phyloP scores from a whole-genome alignment of 2,329 filamentous ascomycete species.

The Pseudocercospora fuligena region DNA sequence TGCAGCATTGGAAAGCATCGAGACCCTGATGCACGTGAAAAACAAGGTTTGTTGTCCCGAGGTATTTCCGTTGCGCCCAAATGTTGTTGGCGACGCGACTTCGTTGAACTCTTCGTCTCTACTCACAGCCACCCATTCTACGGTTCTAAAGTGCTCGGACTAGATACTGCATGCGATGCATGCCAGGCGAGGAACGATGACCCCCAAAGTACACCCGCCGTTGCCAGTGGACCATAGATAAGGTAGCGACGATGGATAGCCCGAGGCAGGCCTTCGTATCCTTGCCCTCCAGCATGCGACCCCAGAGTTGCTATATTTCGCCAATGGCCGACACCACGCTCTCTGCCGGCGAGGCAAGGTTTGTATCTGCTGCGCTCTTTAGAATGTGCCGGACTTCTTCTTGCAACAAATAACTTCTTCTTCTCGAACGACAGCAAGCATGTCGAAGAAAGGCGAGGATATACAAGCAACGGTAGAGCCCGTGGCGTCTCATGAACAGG shows the following conservation, averaged over 20 bases:
- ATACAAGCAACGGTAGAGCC: neutral
- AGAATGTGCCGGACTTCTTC: too few relatives aligned
- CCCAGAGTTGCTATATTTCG: neutral
- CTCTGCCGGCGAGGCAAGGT: neutral
- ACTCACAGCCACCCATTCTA: neutral
- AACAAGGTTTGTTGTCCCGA: too few relatives aligned
- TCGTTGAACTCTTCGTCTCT: neutral
- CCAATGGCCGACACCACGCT: neutral
- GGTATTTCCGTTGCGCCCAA: neutral
- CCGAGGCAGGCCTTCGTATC: neutral
- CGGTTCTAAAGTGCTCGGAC: neutral
- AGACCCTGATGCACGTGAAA: too few relatives aligned
- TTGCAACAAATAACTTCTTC: neutral
- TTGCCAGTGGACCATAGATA: neutral
- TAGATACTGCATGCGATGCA: neutral
- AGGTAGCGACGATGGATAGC: neutral
- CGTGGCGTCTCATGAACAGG: neutral
- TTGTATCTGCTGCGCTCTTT: neutral
- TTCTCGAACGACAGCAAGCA: neutral
- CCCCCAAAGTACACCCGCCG: neutral
- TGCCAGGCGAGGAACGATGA: neutral
- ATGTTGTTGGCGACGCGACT: neutral
- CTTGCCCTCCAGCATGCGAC: neutral
- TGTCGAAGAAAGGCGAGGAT: conserved; percentile 12
- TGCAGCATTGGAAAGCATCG: too few relatives aligned